These are phyloP conservation scores for Fusarium kyushuense DNA, from an alignment of 2,329 filamentous ascomycete genomes.

Conservation along the genomic window DNA sequence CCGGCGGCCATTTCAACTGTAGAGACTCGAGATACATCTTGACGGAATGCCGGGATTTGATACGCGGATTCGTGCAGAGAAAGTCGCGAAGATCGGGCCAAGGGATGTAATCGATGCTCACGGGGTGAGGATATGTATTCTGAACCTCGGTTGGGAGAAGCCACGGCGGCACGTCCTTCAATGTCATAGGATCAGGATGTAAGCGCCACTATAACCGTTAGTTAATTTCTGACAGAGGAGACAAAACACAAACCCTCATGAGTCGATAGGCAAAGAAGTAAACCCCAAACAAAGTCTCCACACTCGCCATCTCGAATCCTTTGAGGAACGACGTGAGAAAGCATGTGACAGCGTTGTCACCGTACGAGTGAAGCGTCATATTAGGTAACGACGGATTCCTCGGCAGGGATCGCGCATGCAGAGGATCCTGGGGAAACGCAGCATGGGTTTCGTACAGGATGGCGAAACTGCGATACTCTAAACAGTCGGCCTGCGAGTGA, in stretches of 20 bases:
- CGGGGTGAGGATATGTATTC: constrained; percentile 40
- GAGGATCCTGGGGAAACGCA: constrained; percentile 37
- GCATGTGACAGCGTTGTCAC: constrained; percentile 40
- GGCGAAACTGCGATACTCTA: constrained; percentile 44
- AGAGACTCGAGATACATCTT: constrained; percentile 43
- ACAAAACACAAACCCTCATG: constrained; percentile 31
- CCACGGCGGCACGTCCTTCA: constrained; percentile 39
- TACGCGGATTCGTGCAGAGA: constrained; percentile 37
- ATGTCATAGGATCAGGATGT: constrained; percentile 41
- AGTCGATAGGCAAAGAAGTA: constrained; percentile 45
- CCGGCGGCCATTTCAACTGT: constrained; percentile 39
- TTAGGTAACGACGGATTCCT: constrained; percentile 42
- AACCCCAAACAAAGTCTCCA: constrained; percentile 44
- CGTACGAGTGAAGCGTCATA: constrained; percentile 42
- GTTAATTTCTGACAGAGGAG: not conserved
- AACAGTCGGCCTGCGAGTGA: constrained; percentile 37
- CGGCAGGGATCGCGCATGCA: constrained; percentile 38
- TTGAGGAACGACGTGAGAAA: constrained; percentile 42
- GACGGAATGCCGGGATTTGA: constrained; percentile 40
- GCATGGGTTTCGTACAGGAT: constrained; percentile 46
- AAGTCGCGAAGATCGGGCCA: constrained; percentile 45
- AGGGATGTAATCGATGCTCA: constrained; percentile 45
- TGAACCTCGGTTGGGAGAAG: constrained; percentile 43
- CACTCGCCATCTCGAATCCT: constrained; percentile 41
- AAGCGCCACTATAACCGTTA: constrained; percentile 40